Evolutionary conservation across 805 yeast species (phyloP).

Genomic region (Candida orba): DNA sequence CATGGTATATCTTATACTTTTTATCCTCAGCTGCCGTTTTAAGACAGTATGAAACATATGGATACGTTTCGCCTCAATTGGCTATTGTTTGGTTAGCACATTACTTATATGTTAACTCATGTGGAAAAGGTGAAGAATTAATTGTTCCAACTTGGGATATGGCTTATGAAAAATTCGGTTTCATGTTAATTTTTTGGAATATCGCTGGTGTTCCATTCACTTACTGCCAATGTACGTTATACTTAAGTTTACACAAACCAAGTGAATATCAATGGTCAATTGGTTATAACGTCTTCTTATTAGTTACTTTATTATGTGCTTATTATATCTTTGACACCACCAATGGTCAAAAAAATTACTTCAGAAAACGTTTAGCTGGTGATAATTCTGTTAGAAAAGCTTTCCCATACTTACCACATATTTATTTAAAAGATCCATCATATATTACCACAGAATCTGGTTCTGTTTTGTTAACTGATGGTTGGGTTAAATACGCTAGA

Average conservation of each 20-base stretch:
- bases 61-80: conserved; percentile 72
- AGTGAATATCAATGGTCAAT: conserved; percentile 44
- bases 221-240: conserved; percentile 89
- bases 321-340: conserved; percentile 93
- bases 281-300: conserved; percentile 44
- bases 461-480: conserved; percentile 77
- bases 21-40: conserved; percentile 66
- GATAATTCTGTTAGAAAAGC: conserved; percentile 70
- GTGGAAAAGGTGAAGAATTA: conserved; percentile 95
- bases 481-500: conserved; percentile 92
- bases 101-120: conserved; percentile 93
- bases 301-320: conserved; percentile 52
- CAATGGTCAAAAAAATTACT: conserved; percentile 91
- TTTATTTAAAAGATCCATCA: conserved; percentile 73
- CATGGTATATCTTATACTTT: conserved; percentile 89
- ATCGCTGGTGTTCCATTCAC: conserved; percentile 99
- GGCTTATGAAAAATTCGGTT: conserved; percentile 99
- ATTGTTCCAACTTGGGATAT: conserved; percentile 99
- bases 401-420: conserved; percentile 89
- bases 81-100: conserved; percentile 71
- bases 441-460: conserved; percentile 85
- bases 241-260: conserved; percentile 77
- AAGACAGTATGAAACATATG: conserved; percentile 77
- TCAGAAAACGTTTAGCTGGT: conserved; percentile 80
- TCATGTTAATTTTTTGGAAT: conserved; percentile 98